phyloP scores from a whole-genome alignment of 495 filamentous ascomycete genomes.

The Penicillium lagena region DNA sequence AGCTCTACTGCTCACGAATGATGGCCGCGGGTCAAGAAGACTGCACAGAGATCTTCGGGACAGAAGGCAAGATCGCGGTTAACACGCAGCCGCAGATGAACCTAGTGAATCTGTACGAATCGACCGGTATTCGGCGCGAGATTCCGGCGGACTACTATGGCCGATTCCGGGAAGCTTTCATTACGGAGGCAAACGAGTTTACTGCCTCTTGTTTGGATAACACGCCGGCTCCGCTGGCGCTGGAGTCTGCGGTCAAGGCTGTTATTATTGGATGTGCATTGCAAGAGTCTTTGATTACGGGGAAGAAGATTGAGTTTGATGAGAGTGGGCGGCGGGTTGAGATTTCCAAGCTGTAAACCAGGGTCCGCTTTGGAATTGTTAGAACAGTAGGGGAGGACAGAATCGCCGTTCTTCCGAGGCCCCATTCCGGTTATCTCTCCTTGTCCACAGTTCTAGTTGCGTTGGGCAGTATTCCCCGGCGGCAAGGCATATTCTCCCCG shows the following conservation, averaged over 20 bases:
- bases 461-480: too few relatives aligned
- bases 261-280: constrained; percentile 29
- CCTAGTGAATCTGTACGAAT: constrained; percentile 43
- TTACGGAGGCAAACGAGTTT: constrained; percentile 52
- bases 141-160: constrained; percentile 49
- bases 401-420: too few relatives aligned
- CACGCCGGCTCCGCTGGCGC: constrained; percentile 35
- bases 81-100: constrained; percentile 44
- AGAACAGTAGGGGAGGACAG: too few relatives aligned
- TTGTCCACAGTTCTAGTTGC: too few relatives aligned
- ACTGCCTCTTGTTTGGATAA: constrained; percentile 46
- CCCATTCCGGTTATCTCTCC: too few relatives aligned
- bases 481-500: too few relatives aligned
- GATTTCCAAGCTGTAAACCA: constrained; percentile 8
- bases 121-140: constrained; percentile 42
- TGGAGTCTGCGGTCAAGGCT: constrained; percentile 25
- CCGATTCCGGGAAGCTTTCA: constrained; percentile 51
- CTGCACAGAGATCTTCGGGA: constrained; percentile 50
- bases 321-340: constrained; percentile 22
- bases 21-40: constrained; percentile 56
- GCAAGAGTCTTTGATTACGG: constrained; percentile 29
- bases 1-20: constrained; percentile 52
- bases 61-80: constrained; percentile 45
- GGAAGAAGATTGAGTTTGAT: constrained; percentile 30
- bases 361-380: too few relatives aligned